Conservation (phyloP, 2,329 filamentous ascomycete species). For the Talaromyces sp. region DNA sequence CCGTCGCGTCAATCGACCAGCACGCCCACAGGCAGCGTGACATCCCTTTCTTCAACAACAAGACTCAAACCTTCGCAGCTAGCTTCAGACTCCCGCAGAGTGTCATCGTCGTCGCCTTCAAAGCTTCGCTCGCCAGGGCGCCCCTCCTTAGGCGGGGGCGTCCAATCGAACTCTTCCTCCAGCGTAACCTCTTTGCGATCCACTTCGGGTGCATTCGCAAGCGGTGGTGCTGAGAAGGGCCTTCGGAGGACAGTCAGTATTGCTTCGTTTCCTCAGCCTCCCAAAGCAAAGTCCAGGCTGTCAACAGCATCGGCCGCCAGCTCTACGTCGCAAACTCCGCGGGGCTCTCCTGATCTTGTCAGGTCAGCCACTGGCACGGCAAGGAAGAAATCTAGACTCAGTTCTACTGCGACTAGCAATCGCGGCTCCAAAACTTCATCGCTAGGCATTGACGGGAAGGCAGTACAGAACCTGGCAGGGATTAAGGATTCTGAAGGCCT, state of each 20-base stretch:
- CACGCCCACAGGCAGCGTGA: conserved; percentile 66
- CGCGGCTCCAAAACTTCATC: conserved; percentile 58
- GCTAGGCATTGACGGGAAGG: conserved; percentile 67
- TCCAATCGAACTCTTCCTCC: conserved; percentile 44
- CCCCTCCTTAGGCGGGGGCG: conserved; percentile 46
- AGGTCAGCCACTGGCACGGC: conserved; percentile 39
- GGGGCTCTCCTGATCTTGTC: conserved; percentile 42
- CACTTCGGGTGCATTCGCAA: conserved; percentile 50
- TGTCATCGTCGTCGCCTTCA: conserved; percentile 40
- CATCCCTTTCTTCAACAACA: conserved; percentile 63
- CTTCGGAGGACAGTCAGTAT: conserved; percentile 88
- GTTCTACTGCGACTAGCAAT: conserved; percentile 49
- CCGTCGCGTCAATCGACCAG: conserved; percentile 57
- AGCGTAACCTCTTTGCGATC: conserved; percentile 55
- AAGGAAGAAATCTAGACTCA: conserved; percentile 53
- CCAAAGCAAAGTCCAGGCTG: conserved; percentile 62
- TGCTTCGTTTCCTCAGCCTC: conserved; percentile 87
- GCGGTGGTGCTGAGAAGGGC: conserved; percentile 56
- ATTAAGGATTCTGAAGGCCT: conserved; percentile 68
- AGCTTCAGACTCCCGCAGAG: conserved; percentile 40
- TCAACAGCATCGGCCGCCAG: conserved; percentile 48
- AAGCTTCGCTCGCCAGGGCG: conserved; percentile 56
- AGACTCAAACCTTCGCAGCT: conserved; percentile 64
- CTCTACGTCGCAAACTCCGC: conserved; percentile 17
- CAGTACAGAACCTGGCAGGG: conserved; percentile 57